Percentiles rank a stretch among this genome's conserved stretches.
These are phyloP conservation scores for Spathaspora gorwiae DNA, from an alignment of 805 yeast species.

Conservation along the genomic window DNA sequence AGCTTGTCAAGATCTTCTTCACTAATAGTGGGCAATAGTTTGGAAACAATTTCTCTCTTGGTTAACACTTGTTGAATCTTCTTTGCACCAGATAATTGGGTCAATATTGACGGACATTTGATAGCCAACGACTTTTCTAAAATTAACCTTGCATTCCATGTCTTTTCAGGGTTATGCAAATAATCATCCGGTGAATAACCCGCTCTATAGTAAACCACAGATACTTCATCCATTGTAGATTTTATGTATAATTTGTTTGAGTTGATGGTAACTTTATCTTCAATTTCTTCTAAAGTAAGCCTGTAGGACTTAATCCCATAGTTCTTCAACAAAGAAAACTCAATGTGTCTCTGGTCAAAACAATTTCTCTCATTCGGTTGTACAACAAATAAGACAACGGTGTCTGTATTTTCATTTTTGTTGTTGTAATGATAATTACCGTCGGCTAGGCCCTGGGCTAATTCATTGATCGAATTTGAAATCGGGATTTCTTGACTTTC, in stretches of 20 bases:
- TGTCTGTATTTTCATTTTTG: conserved; percentile 24
- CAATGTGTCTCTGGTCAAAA: conserved; percentile 85
- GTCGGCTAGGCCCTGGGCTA: conserved; percentile 66
- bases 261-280: conserved; percentile 37
- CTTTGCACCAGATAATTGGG: conserved; percentile 90
- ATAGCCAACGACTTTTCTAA: conserved; percentile 77
- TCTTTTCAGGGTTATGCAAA: conserved; percentile 42
- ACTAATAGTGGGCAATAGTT: conserved; percentile 39
- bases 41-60: conserved; percentile 40
- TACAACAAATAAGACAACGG: conserved; percentile 69
- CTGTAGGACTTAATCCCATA: conserved; percentile 62
- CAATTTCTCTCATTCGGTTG: conserved; percentile 86
- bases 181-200: conserved; percentile 88
- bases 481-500: conserved; percentile 53
- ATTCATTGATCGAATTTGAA: conserved; percentile 56
- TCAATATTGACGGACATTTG: conserved; percentile 84
- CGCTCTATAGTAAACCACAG: conserved; percentile 85
- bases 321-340: conserved; percentile 56
- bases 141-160: conserved; percentile 74
- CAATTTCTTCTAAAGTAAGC: conserved; percentile 59
- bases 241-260: conserved; percentile 48
- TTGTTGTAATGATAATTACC: conserved; percentile 57
- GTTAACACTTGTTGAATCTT: conserved; percentile 90
- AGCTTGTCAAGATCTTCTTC: conserved; percentile 29
- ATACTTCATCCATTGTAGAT: conserved; percentile 62